A percentile compares a stretch with the other conserved stretches of the same genome.
Conservation (phyloP, 2,329 filamentous ascomycete genomes). For the Trichothecium sympodiale region DNA sequence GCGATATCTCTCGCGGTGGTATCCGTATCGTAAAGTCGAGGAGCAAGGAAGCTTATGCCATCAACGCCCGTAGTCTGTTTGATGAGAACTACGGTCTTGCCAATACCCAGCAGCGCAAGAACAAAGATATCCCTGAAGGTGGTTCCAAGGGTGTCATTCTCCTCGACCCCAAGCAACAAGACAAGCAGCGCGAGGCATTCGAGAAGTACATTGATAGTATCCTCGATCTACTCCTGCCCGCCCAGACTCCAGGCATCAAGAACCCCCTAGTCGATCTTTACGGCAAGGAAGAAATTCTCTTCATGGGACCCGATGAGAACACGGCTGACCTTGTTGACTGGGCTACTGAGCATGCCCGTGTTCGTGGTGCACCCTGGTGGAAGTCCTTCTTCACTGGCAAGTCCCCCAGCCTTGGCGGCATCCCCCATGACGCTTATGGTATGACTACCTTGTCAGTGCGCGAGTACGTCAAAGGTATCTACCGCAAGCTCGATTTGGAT, state of each 20-base stretch:
- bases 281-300: conserved; percentile 90
- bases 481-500: conserved; percentile 88
- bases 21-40: conserved; percentile 98
- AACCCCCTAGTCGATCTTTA: conserved; percentile 95
- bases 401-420: conserved; percentile 89
- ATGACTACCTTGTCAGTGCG: conserved; percentile 97
- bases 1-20: conserved; percentile 90
- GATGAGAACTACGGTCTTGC: conserved; percentile 98
- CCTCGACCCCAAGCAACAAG: conserved; percentile 86
- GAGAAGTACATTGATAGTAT: conserved; percentile 99
- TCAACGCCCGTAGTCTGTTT: conserved; percentile 92
- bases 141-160: conserved; percentile 97
- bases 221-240: conserved; percentile 82
- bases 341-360: conserved; percentile 91
- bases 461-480: conserved; percentile 92
- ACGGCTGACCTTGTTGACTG: conserved; percentile 94
- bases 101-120: conserved; percentile 98
- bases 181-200: conserved; percentile 84
- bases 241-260: conserved; percentile 91
- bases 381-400: conserved; percentile 99
- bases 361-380: conserved; percentile 91
- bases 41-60: conserved; percentile 88
- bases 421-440: conserved; percentile 90
- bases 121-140: conserved; percentile 98
- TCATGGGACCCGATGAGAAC: conserved; percentile 98